Evolutionary conservation across 2,329 filamentous ascomycete species (phyloP).

Genomic region (Sordariomycetes sp.): DNA sequence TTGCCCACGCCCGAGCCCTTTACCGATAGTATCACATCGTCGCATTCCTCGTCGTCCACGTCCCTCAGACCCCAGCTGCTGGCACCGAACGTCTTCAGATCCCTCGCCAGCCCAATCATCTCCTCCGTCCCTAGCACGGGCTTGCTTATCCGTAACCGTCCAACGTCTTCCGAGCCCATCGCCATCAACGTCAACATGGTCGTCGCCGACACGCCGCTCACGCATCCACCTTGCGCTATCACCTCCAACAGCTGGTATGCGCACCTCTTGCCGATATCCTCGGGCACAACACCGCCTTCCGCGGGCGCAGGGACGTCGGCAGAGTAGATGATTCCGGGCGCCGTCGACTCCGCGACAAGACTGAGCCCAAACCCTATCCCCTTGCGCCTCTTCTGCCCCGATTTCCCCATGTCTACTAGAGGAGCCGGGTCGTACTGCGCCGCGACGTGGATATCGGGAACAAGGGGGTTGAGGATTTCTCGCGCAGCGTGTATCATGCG

Average conservation of each 20-base stretch:
- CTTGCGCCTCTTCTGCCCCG: conserved; percentile 45
- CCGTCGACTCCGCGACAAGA: conserved; percentile 83
- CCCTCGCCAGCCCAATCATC: conserved; percentile 66
- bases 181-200: conserved; percentile 85
- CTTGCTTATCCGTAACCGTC: conserved; percentile 66
- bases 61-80: conserved; percentile 85
- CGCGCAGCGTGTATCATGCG: conserved; percentile 88
- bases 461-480: conserved; percentile 74
- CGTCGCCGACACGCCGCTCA: conserved; percentile 54
- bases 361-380: conserved; percentile 88
- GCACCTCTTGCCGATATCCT: conserved; percentile 80
- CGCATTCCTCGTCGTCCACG: conserved; percentile 49
- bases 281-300: conserved; percentile 68
- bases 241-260: conserved; percentile 81
- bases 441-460: conserved; percentile 83
- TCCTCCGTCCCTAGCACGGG: conserved; percentile 74
- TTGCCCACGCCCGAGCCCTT: conserved; percentile 92
- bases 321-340: conserved; percentile 67
- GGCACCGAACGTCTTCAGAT: conserved; percentile 78
- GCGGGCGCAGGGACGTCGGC: conserved; percentile 70
- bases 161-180: conserved; percentile 95
- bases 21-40: conserved; percentile 74
- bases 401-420: conserved; percentile 35
- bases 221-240: conserved; percentile 72
- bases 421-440: conserved; percentile 61